These are phyloP conservation scores for Haplosporangium gracile DNA, from an alignment of 192 early-diverging fungal genomes.

Conservation along the genomic window DNA sequence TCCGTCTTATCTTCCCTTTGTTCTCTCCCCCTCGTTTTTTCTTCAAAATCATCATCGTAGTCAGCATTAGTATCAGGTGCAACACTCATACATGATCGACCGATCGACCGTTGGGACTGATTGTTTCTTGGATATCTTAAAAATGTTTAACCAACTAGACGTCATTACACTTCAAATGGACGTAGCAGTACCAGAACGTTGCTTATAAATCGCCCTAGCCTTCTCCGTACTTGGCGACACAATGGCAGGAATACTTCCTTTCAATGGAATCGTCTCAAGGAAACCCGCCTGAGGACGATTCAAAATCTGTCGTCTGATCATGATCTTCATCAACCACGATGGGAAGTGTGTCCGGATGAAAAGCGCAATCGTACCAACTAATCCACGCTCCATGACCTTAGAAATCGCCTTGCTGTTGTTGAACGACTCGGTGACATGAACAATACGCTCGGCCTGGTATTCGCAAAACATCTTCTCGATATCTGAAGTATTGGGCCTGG, in stretches of 20 bases:
- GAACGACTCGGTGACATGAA: not conserved
- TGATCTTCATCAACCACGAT: not conserved
- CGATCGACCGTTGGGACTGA: not conserved
- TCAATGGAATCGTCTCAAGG: not conserved
- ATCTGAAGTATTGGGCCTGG: not conserved
- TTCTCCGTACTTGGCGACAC: not conserved
- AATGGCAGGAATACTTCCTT: not conserved
- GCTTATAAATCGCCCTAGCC: not conserved
- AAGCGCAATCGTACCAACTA: not conserved
- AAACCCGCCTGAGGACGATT: not conserved
- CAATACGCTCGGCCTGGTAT: not conserved
- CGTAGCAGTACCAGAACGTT: not conserved
- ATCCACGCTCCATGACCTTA: not conserved
- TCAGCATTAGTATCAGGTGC: too few species aligned
- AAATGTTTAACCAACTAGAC: not conserved
- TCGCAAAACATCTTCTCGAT: not conserved
- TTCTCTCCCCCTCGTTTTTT: not conserved
- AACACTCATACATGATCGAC: not conserved
- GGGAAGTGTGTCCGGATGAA: not conserved
- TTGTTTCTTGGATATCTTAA: not conserved
- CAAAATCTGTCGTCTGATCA: not conserved
- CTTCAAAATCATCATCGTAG: too few species aligned
- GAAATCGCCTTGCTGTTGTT: slow-evolving; percentile 3
- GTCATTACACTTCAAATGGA: not conserved
- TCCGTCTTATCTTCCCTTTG: not conserved